Evolutionary conservation across 495 filamentous ascomycete genomes (phyloP).

Genomic region (Xylaria telfairii): DNA sequence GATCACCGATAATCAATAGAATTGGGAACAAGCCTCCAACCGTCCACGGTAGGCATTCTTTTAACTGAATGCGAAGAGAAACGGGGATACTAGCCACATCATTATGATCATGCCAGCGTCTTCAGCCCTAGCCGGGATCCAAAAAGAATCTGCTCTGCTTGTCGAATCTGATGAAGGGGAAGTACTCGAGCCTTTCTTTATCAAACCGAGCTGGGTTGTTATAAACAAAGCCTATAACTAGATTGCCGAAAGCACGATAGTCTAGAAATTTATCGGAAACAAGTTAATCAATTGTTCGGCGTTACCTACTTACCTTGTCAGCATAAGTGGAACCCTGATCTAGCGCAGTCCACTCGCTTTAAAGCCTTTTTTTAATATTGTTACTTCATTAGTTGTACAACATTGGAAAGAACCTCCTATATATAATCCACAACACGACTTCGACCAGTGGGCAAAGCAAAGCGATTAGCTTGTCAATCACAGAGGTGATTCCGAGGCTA

Average conservation of each 20-base stretch:
- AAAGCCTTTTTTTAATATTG: background rate
- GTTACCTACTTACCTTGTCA: background rate
- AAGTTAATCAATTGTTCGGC: background rate
- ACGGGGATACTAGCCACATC: too few relatives aligned
- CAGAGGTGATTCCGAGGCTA: background rate
- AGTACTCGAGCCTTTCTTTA: too few relatives aligned
- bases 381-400: background rate
- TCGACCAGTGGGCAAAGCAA: background rate
- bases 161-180: background rate
- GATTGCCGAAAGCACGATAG: background rate
- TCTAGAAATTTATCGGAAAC: background rate
- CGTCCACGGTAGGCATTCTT: too few relatives aligned
- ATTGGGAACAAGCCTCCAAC: too few relatives aligned
- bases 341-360: background rate
- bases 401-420: background rate
- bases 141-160: background rate
- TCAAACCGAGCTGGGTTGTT: background rate
- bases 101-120: too few relatives aligned
- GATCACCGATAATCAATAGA: too few relatives aligned
- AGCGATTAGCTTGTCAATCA: background rate
- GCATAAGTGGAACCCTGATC: background rate
- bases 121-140: background rate
- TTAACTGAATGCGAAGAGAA: too few relatives aligned
- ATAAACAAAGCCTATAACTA: background rate
- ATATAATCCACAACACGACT: background rate